A percentile compares a stretch with the other conserved stretches of the same genome.
phyloP scores from a whole-genome alignment of 768 basidiomycete species.

The Roridomyces roridus region DNA sequence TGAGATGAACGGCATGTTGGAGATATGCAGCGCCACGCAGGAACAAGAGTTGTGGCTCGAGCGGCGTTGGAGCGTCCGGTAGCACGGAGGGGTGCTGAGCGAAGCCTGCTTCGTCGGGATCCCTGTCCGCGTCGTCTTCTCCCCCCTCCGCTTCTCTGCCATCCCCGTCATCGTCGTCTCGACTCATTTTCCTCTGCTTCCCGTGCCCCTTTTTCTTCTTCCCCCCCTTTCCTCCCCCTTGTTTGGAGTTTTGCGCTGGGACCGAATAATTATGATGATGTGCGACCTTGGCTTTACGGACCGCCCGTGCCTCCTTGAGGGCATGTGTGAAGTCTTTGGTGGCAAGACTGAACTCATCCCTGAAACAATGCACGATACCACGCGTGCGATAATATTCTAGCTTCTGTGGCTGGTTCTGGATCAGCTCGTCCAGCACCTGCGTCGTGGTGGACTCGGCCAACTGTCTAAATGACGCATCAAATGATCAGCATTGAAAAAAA shows the following conservation, averaged over 20 bases:
- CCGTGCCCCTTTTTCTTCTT: conserved; percentile 61
- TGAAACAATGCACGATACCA: conserved; percentile 90
- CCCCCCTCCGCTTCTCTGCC: conserved; percentile 28
- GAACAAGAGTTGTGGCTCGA: conserved; percentile 86
- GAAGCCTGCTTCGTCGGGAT: conserved; percentile 40
- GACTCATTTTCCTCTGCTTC: conserved; percentile 38
- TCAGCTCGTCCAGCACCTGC: conserved; percentile 79
- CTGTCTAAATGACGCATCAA: conserved; percentile 56
- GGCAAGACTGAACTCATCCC: conserved; percentile 79
- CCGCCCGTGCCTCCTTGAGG: conserved; percentile 75
- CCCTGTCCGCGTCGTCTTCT: conserved; percentile 9
- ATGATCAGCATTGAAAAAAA: conserved; percentile 3
- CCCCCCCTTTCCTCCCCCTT: conserved; percentile 42
- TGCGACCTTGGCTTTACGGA: conserved; percentile 66
- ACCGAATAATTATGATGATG: conserved; percentile 54
- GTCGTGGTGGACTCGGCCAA: conserved; percentile 85
- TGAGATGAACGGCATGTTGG: conserved; percentile 76
- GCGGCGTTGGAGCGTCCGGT: conserved; percentile 83
- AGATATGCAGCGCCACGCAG: conserved; percentile 84
- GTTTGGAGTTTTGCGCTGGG: conserved; percentile 34
- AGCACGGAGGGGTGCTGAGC: conserved; percentile 75
- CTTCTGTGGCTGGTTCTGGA: conserved; percentile 71
- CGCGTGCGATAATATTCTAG: conserved; percentile 88
- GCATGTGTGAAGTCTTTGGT: conserved; percentile 84
- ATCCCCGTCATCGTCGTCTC: conserved; percentile 36